These are phyloP conservation scores for Sclerotinia borealis DNA, from an alignment of 2,329 filamentous ascomycete species.

Conservation along the genomic window DNA sequence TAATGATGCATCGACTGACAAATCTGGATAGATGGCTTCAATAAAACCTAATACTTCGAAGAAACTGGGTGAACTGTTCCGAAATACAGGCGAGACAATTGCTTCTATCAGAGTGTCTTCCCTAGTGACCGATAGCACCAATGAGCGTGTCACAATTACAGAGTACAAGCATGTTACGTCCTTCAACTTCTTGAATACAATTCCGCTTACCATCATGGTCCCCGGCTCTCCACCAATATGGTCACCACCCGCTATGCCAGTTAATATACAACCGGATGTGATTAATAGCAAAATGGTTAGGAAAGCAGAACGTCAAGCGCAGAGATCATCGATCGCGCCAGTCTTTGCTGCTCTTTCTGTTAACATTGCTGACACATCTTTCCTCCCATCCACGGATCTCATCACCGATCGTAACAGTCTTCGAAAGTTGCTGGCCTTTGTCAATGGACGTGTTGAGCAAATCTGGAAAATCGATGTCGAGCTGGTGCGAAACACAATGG, in stretches of 20 bases:
- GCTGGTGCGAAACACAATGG: slow-evolving; percentile 32
- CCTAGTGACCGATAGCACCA: not conserved
- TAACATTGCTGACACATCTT: slow-evolving; percentile 20
- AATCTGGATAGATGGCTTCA: too few species aligned
- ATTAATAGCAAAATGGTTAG: slow-evolving; percentile 25
- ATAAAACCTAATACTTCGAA: too few species aligned
- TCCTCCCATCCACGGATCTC: slow-evolving; percentile 24
- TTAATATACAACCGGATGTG: slow-evolving; percentile 14
- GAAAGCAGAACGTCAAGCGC: slow-evolving; percentile 29
- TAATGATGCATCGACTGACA: too few species aligned
- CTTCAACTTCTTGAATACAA: slow-evolving; percentile 20
- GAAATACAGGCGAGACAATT: slow-evolving; percentile 9
- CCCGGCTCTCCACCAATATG: slow-evolving; percentile 21
- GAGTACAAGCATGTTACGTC: slow-evolving; percentile 21
- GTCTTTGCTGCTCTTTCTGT: slow-evolving; percentile 25
- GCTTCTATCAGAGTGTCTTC: not conserved
- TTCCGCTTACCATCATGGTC: slow-evolving; percentile 20
- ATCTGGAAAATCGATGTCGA: slow-evolving; percentile 33
- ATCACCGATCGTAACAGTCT: slow-evolving; percentile 31
- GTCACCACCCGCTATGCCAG: slow-evolving; percentile 19
- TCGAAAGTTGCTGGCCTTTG: slow-evolving; percentile 29
- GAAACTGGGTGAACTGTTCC: too few species aligned
- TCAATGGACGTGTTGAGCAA: slow-evolving; percentile 21
- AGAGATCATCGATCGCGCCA: slow-evolving; percentile 27
- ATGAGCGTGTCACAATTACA: slow-evolving; percentile 4